These are phyloP conservation scores for Daldinia vernicosa DNA, from an alignment of 495 filamentous ascomycete genomes.

Conservation along the genomic window DNA sequence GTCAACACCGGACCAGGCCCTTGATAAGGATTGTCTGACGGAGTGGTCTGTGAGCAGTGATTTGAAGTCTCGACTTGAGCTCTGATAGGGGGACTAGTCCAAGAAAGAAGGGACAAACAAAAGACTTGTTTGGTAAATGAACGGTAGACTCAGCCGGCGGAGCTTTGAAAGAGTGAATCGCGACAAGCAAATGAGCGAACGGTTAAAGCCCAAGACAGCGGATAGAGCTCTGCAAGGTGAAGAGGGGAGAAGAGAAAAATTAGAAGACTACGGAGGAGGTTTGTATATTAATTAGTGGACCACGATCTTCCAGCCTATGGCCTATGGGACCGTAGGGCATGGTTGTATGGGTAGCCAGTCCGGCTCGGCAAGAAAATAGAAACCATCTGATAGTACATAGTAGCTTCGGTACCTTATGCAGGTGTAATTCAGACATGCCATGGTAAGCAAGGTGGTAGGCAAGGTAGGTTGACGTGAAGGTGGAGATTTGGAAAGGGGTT, in stretches of 20 bases:
- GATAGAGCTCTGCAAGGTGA: slow-evolving; percentile 29
- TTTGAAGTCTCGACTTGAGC: slow-evolving; percentile 22
- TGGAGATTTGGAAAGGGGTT: slow-evolving; percentile 13
- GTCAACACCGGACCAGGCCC: slow-evolving; percentile 23
- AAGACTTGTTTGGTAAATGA: slow-evolving; percentile 47
- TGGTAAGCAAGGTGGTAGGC: not conserved
- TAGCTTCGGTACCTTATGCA: slow-evolving; percentile 12
- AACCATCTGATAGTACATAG: not conserved
- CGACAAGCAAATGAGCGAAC: slow-evolving; percentile 44
- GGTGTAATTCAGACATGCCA: slow-evolving; percentile 12
- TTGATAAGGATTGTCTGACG: slow-evolving; percentile 24
- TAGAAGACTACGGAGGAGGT: slow-evolving; percentile 22
- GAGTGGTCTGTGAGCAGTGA: slow-evolving; percentile 12
- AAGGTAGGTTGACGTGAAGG: slow-evolving; percentile 19
- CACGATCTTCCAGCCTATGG: slow-evolving; percentile 15
- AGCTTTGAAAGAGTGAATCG: slow-evolving; percentile 35
- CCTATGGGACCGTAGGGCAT: slow-evolving; percentile 9
- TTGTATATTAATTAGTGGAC: slow-evolving; percentile 38
- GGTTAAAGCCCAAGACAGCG: slow-evolving; percentile 34
- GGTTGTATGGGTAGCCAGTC: not conserved
- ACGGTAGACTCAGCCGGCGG: slow-evolving; percentile 52
- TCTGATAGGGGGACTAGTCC: slow-evolving; percentile 30
- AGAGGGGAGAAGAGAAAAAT: slow-evolving; percentile 21
- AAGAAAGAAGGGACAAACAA: slow-evolving; percentile 46
- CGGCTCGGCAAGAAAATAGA: slow-evolving; percentile 17